A percentile compares a stretch with the other conserved stretches of the same genome.
These are phyloP conservation scores for Flaveria floridana DNA, from an alignment of 140 eudicot species.

Conservation along the genomic window DNA sequence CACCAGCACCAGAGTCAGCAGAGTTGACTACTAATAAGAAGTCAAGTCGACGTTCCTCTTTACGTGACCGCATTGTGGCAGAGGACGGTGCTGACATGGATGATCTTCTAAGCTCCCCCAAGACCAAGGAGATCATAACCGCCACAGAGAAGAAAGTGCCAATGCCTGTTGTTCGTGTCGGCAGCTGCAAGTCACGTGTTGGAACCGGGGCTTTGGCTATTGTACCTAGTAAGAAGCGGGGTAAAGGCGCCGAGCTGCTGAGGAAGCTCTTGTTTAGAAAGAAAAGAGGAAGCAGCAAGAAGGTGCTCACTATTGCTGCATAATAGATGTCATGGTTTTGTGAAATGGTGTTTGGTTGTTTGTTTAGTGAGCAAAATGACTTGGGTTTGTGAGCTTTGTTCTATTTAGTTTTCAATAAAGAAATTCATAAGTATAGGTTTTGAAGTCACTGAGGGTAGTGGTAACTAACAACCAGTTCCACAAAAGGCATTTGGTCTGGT, in stretches of 20 bases:
- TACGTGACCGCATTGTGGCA: conserved; percentile 69
- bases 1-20: conserved; percentile 36
- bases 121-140: conserved; percentile 47
- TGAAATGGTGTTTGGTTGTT: conserved; percentile 27
- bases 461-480: background rate
- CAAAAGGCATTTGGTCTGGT: background rate
- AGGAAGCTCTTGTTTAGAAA: conserved; percentile 63
- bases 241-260: conserved; percentile 58
- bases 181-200: conserved; percentile 35
- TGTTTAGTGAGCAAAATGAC: conserved; percentile 19
- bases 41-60: conserved; percentile 47
- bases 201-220: conserved; percentile 55
- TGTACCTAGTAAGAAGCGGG: conserved; percentile 50
- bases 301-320: conserved; percentile 40
- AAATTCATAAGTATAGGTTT: background rate
- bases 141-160: conserved; percentile 34
- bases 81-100: conserved; percentile 47
- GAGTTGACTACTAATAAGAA: conserved; percentile 29
- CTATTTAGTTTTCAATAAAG: conserved; percentile 32
- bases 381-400: conserved; percentile 30
- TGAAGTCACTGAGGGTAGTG: conserved; percentile 1
- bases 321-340: conserved; percentile 17
- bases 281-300: conserved; percentile 62
- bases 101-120: conserved; percentile 41
- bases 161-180: conserved; percentile 32